A percentile compares a stretch with the other conserved stretches of the same genome.
Evolutionary conservation across 1,284 basidiomycete genomes (phyloP).

Genomic region (Ganoderma meredithae): DNA sequence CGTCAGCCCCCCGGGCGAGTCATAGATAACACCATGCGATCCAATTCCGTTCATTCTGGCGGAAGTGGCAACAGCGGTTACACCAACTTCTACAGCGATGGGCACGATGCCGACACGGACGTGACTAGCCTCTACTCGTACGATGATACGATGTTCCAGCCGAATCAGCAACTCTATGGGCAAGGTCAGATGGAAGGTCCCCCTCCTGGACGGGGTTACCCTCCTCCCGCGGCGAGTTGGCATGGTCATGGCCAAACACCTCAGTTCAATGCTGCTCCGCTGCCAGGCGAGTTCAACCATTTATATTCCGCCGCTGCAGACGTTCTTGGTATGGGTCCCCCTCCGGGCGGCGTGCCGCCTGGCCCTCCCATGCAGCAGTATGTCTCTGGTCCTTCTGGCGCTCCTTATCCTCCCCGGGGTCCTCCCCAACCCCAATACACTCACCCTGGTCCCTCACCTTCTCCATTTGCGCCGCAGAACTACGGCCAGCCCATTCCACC

Average conservation of each 20-base stretch:
- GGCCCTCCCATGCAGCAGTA: conserved; percentile 27
- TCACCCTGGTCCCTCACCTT: conserved; percentile 26
- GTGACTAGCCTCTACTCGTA: conserved; percentile 45
- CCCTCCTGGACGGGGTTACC: conserved; percentile 39
- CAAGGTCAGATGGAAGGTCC: conserved; percentile 24
- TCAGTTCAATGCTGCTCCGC: conserved; percentile 40
- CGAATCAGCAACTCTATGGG: conserved; percentile 26
- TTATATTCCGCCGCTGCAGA: conserved; percentile 80
- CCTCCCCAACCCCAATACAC: conserved; percentile 30
- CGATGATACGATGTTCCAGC: conserved; percentile 40
- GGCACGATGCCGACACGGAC: conserved; percentile 39
- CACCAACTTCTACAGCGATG: conserved; percentile 37
- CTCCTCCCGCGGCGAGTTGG: conserved; percentile 42
- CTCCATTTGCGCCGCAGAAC: conserved; percentile 25
- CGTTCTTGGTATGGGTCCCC: conserved; percentile 79
- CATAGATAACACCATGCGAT: conserved; percentile 28
- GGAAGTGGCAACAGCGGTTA: conserved; percentile 38
- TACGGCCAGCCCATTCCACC: conserved; percentile 28
- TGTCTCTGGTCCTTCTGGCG: conserved; percentile 25
- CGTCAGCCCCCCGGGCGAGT: conserved; percentile 34
- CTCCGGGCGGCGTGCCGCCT: conserved; percentile 44
- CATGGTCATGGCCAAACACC: conserved; percentile 46
- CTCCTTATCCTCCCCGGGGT: conserved; percentile 30
- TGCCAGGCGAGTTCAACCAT: conserved; percentile 55
- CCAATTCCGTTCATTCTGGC: conserved; percentile 40